These are phyloP conservation scores for Acaromyces ingoldii DNA, from an alignment of 1,284 basidiomycete species.

Conservation along the genomic window DNA sequence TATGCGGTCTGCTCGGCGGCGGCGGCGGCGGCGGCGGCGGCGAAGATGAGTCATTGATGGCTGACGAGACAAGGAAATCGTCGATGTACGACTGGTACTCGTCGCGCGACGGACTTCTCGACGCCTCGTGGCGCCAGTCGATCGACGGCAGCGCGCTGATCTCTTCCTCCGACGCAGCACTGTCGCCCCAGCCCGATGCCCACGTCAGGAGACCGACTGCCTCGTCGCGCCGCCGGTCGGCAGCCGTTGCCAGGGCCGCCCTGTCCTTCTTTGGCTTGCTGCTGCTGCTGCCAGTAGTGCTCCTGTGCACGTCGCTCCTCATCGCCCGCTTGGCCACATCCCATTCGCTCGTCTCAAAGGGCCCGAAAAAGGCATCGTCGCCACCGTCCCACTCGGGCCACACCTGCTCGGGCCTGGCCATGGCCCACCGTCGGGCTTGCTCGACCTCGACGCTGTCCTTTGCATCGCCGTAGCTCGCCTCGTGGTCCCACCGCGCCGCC, in stretches of 20 bases:
- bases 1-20: constrained; percentile 15
- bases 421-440: constrained; percentile 18
- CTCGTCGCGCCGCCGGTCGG: constrained; percentile 5
- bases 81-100: constrained; percentile 7
- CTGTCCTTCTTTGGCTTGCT: background rate
- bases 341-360: constrained; percentile 12
- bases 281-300: background rate
- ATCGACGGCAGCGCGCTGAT: background rate
- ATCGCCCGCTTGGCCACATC: background rate
- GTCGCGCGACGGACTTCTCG: background rate
- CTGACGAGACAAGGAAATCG: constrained; percentile 5
- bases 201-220: constrained; percentile 24
- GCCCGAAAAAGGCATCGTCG: constrained; percentile 32
- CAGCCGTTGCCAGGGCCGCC: background rate
- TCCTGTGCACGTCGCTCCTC: too few relatives aligned
- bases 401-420: constrained; percentile 19
- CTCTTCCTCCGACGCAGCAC: constrained; percentile 17
- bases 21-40: background rate
- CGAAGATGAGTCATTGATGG: background rate
- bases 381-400: constrained; percentile 42
- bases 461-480: background rate
- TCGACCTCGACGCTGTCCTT: constrained; percentile 9
- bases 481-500: background rate
- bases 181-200: constrained; percentile 21
- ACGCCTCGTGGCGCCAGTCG: background rate